Conservation (phyloP, 352 stramenopile species). For the Phytophthora pluvialis region DNA sequence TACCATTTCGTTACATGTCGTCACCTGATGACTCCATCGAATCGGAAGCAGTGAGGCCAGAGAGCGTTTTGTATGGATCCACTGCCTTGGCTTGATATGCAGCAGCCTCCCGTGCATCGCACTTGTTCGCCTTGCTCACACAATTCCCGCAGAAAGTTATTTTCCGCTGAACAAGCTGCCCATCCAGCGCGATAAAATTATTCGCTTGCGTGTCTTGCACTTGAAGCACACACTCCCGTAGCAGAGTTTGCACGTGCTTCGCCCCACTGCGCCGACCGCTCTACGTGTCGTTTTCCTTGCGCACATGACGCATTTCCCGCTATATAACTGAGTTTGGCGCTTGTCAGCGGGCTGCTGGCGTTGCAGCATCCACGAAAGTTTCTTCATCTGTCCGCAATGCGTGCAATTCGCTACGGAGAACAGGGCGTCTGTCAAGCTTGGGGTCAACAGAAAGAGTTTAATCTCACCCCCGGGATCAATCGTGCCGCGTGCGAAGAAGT, state of each 20-base stretch:
- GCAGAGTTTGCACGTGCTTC: slow-evolving; percentile 35
- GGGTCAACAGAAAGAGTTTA: slow-evolving; percentile 33
- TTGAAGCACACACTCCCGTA: slow-evolving; percentile 33
- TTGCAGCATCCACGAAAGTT: slow-evolving; percentile 52
- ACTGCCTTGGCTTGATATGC: slow-evolving; percentile 31
- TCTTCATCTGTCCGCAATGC: slow-evolving; percentile 60
- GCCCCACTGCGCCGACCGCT: slow-evolving; percentile 23
- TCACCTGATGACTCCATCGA: too few species aligned
- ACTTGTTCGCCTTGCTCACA: slow-evolving; percentile 34
- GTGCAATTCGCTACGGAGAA: slow-evolving; percentile 39
- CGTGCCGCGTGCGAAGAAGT: slow-evolving; percentile 37
- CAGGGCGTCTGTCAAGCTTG: slow-evolving; percentile 33
- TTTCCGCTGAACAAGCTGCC: slow-evolving; percentile 38
- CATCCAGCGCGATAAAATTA: slow-evolving; percentile 41
- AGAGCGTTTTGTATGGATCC: too few species aligned
- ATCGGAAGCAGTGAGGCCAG: too few species aligned
- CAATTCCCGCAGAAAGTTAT: slow-evolving; percentile 45
- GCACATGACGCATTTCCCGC: slow-evolving; percentile 26
- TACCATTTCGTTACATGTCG: too few species aligned
- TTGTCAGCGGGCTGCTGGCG: slow-evolving; percentile 6
- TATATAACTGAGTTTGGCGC: slow-evolving; percentile 4
- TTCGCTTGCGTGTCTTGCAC: slow-evolving; percentile 36
- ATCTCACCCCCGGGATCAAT: slow-evolving; percentile 35
- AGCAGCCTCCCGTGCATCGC: slow-evolving; percentile 27
- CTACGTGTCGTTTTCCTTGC: slow-evolving; percentile 24